Evolutionary conservation across 2,329 filamentous ascomycete genomes (phyloP), one percentile per base, ranked within the genome.

Genomic region (Colletotrichum sp.): DNA sequence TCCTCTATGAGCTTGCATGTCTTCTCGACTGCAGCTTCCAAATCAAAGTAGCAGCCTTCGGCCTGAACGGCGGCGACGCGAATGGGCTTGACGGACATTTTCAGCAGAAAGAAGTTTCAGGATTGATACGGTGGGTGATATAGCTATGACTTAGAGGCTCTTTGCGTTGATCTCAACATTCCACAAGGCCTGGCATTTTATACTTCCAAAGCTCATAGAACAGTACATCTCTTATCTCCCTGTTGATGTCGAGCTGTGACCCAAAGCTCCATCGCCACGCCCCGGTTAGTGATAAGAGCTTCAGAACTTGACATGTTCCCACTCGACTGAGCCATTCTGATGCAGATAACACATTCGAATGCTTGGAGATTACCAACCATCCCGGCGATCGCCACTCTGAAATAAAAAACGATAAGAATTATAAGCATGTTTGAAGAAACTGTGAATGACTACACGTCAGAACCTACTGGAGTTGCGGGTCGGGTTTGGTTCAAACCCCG

Each of bases 1-100:
- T 91, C 87, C 44, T 85, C 82, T 78, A 93, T 92, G 64, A 92
- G 84, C 0, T 83, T 80, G 78, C 89, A 89, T 13, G 91, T 92
- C 80, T 93, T 93, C 71, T 55, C 52, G 52, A 55, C 52, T 55
- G 52, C 52, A 24, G 12, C 52, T 21, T 24, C 13, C 52, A 55
- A 26, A 24, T 55, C 52, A 55, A 55, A 55, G 52, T 55, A 55
- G 52, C 52, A 55, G n/a, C 52, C 52, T 26, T 55, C 52, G 52
- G 52, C 52, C 52, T 55, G 52, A 55, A 55, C 52, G 21, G 52
- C 52, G 52, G 52, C 52, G 24, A 55, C 52, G 24, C 52, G 52
- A 18, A 55, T 26, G 21, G 52, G n/a, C 12, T 26, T 21, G 52
- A 21, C 24, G 12, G 52, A 55, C 52, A 55, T 55, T 26, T 18